These are phyloP conservation scores for Rhododendron henanense DNA, from an alignment of 148 eudicot genomes.

Conservation along the genomic window DNA sequence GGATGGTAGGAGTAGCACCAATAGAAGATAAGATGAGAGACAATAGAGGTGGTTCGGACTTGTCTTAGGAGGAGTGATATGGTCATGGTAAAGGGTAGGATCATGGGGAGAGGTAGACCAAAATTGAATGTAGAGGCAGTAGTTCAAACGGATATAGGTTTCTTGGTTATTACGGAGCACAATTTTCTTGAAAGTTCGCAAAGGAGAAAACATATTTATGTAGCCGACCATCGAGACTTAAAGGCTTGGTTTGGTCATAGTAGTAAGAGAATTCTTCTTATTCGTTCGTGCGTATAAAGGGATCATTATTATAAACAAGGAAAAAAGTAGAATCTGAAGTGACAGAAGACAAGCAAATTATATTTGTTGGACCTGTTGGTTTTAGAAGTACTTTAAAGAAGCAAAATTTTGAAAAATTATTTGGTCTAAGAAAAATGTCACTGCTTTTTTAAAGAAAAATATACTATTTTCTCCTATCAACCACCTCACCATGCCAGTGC, in stretches of 20 bases:
- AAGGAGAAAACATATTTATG: not conserved
- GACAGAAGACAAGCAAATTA: not conserved
- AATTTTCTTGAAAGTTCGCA: not conserved
- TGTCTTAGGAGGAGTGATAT: not conserved
- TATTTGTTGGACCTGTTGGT: not conserved
- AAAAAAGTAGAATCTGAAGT: not conserved
- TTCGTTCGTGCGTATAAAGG: not conserved
- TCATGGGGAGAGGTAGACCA: not conserved
- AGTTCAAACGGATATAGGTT: not conserved
- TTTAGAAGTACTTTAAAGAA: not conserved
- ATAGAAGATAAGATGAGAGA: not conserved
- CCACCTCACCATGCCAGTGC: not conserved
- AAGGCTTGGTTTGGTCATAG: not conserved
- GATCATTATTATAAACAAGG: no score
- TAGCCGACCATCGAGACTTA: not conserved
- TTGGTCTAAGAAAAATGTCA: not conserved
- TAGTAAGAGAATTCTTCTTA: not conserved
- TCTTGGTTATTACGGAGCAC: not conserved
- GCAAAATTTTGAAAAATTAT: not conserved
- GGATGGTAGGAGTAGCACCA: not conserved
- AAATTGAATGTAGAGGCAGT: not conserved
- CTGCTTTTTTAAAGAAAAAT: not conserved
- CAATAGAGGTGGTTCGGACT: not conserved
- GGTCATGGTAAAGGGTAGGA: not conserved
- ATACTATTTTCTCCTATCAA: not conserved